These are phyloP conservation scores for Cladophialophora chaetospira DNA, from an alignment of 2,329 filamentous ascomycete species.

Conservation along the genomic window DNA sequence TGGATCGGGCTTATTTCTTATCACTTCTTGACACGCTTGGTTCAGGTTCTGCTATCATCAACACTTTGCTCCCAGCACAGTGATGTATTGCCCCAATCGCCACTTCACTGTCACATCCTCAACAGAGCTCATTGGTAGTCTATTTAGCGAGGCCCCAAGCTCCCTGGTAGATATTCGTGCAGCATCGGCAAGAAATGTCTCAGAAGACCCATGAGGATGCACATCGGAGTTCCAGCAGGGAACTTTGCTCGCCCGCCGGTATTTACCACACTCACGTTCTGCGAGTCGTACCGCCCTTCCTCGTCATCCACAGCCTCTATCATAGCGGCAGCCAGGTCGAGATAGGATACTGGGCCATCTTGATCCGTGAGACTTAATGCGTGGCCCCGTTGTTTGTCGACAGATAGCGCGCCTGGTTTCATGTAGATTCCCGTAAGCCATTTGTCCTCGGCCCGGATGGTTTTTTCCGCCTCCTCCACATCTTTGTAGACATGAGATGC, in stretches of 20 bases:
- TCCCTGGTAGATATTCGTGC: background rate
- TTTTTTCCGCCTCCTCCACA: background rate
- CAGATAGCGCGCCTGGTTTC: background rate
- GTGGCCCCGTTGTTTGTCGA: background rate
- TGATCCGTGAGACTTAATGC: background rate
- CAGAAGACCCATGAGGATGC: background rate
- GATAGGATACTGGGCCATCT: background rate
- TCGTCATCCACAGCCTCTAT: background rate
- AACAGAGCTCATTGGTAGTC: background rate
- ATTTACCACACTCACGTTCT: background rate
- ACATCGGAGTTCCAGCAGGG: background rate
- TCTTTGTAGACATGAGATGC: conserved; percentile 15
- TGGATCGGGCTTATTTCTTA: too few species aligned
- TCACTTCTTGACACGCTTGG: too few species aligned
- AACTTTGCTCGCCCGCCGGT: background rate
- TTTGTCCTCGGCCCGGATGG: background rate
- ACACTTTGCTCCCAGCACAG: too few species aligned
- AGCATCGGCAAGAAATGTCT: background rate
- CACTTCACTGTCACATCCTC: background rate
- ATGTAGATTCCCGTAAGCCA: background rate
- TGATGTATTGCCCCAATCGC: background rate
- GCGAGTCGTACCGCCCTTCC: background rate
- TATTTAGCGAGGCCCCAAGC: background rate
- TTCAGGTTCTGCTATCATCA: too few species aligned
- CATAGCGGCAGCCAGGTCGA: background rate